Percentiles rank a stretch among this genome's conserved stretches.
Conservation (phyloP, 306 rosid genomes). For the Dalbergia cochinchinensis region DNA sequence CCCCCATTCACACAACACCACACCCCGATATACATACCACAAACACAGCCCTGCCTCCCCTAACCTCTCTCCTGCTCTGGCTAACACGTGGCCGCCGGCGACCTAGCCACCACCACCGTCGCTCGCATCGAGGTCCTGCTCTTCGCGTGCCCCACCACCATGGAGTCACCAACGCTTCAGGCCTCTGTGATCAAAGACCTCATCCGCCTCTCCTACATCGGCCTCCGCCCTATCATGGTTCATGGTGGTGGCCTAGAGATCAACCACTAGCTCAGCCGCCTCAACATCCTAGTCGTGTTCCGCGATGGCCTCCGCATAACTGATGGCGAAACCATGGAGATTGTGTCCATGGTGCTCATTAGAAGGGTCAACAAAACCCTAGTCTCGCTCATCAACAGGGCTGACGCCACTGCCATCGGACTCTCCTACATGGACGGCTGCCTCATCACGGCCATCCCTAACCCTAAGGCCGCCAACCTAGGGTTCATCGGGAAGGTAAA, state of each 20-base stretch:
- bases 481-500: conserved; percentile 90
- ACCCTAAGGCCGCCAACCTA: conserved; percentile 68
- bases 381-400: conserved; percentile 79
- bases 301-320: conserved; percentile 94
- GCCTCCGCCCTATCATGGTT: conserved; percentile 78
- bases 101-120: too few species aligned
- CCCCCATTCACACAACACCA: too few species aligned
- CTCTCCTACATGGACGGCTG: conserved; percentile 86
- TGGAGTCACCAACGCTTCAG: conserved; percentile 82
- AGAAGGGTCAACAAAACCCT: conserved; percentile 84
- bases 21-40: too few species aligned
- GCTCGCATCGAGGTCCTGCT: too few species aligned
- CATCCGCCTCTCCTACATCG: conserved; percentile 87
- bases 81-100: too few species aligned
- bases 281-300: conserved; percentile 78
- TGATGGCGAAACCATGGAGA: conserved; percentile 87
- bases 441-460: conserved; percentile 79
- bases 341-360: conserved; percentile 92
- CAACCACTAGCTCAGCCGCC: conserved; percentile 86
- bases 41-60: too few species aligned
- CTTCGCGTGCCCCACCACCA: conserved; percentile 60
- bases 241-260: conserved; percentile 99
- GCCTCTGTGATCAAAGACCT: conserved; percentile 92
- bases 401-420: conserved; percentile 89
- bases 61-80: too few species aligned